A percentile compares a stretch with the other conserved stretches of the same genome.
Conservation (phyloP, 371 early-diverging fungal genomes). For the Mortierella sp. region DNA sequence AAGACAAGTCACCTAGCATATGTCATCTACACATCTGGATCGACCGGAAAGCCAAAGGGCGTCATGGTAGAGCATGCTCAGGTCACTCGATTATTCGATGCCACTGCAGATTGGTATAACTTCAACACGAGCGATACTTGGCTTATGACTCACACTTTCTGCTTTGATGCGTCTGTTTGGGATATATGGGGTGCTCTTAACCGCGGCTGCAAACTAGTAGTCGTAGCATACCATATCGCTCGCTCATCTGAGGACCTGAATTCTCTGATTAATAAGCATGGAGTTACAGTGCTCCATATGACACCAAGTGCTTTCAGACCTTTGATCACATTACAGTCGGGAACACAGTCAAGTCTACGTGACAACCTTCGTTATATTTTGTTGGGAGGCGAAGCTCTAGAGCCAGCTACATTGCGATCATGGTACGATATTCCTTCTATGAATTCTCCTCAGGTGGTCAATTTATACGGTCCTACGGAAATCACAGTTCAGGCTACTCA, state of each 20-base stretch:
- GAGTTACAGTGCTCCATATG: no score
- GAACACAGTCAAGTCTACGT: no score
- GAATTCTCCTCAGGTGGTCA: no score
- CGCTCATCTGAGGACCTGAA: no score
- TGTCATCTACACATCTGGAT: conserved; percentile 64
- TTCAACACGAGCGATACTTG: neutral
- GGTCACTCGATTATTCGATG: neutral
- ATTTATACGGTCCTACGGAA: conserved; percentile 24
- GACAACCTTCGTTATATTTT: no score
- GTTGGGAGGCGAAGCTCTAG: no score
- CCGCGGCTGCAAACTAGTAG: conserved; percentile 13
- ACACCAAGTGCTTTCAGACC: no score
- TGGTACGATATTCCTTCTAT: no score
- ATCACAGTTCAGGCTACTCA: neutral
- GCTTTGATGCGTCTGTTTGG: conserved; percentile 10
- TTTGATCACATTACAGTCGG: no score
- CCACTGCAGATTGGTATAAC: neutral
- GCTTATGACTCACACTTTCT: neutral
- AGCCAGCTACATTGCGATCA: no score
- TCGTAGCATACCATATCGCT: no score
- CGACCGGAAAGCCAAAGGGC: conserved; percentile 66
- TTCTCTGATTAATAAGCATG: no score
- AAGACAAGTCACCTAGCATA: conserved; percentile 20
- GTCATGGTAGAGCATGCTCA: conserved; percentile 55
- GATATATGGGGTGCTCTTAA: neutral